Evolutionary conservation across 371 early-diverging fungal genomes (phyloP).

Genomic region (Catenaria anguillulae): DNA sequence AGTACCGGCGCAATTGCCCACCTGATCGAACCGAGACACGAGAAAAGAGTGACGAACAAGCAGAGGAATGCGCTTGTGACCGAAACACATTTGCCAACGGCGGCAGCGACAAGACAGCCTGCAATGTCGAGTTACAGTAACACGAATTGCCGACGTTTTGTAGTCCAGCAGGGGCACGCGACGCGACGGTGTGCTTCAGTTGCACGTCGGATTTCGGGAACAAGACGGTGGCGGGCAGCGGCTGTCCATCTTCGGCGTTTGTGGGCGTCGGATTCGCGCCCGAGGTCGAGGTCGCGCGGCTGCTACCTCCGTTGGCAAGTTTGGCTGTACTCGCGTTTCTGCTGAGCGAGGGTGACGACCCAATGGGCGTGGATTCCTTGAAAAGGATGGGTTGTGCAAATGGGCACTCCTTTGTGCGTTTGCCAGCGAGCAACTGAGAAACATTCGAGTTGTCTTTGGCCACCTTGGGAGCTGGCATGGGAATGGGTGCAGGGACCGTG

Average conservation of each 20-base stretch:
- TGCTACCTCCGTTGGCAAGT: no score
- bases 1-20: not conserved
- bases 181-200: not conserved
- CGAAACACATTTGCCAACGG: not conserved
- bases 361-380: not conserved
- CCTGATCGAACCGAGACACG: not conserved
- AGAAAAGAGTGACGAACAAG: not conserved
- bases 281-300: no score
- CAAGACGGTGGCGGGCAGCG: not conserved
- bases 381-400: not conserved
- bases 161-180: not conserved
- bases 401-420: not conserved
- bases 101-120: constrained; percentile 1
- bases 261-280: no score
- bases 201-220: not conserved
- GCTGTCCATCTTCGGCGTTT: not conserved
- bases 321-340: no score
- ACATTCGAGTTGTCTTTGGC: no score
- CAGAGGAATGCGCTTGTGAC: not conserved
- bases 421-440: not conserved
- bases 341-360: no score
- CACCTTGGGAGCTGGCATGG: no score
- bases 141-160: constrained; percentile 1
- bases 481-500: no score
- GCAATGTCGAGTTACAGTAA: constrained; percentile 1